Percentiles rank a stretch among this genome's conserved stretches.
Conservation (phyloP, 148 eudicot species). For the Dianthus caryophyllus region DNA sequence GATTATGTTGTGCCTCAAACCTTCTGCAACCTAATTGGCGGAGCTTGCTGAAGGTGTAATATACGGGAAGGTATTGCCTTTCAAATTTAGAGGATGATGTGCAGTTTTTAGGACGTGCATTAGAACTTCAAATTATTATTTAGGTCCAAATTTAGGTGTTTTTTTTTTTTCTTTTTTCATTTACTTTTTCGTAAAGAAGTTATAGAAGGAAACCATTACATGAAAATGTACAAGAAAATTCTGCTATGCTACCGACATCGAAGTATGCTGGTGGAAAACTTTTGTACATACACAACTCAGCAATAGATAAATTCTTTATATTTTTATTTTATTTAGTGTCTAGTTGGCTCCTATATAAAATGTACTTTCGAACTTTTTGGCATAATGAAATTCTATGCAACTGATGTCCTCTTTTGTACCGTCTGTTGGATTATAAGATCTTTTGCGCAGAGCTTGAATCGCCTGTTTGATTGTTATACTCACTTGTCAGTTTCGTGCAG, state of each 20-base stretch:
- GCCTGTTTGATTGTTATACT: not conserved
- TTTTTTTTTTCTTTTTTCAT: not conserved
- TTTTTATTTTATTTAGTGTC: constrained; percentile 1
- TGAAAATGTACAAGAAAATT: constrained; percentile 27
- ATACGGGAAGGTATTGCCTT: constrained; percentile 17
- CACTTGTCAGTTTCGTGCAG: constrained; percentile 1
- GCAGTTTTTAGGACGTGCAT: constrained; percentile 30
- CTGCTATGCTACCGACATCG: constrained; percentile 21
- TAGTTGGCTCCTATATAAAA: too few relatives aligned
- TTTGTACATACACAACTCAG: constrained; percentile 32
- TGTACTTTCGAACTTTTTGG: not conserved
- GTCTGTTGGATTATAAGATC: not conserved
- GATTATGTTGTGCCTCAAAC: constrained; percentile 21
- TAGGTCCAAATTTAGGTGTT: constrained; percentile 11
- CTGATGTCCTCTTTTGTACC: not conserved
- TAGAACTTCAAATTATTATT: constrained; percentile 15
- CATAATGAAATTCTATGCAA: not conserved
- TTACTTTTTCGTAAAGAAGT: not conserved
- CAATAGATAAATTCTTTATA: constrained; percentile 37
- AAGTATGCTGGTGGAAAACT: constrained; percentile 22
- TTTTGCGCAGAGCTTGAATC: constrained; percentile 5
- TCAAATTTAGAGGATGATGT: constrained; percentile 1
- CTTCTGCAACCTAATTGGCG: not conserved
- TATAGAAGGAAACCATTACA: constrained; percentile 26
- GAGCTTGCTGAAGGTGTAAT: constrained; percentile 18